Percentiles rank a stretch among this genome's conserved stretches.
These are phyloP conservation scores for Russula sp. DNA, from an alignment of 768 basidiomycete genomes.

Conservation along the genomic window DNA sequence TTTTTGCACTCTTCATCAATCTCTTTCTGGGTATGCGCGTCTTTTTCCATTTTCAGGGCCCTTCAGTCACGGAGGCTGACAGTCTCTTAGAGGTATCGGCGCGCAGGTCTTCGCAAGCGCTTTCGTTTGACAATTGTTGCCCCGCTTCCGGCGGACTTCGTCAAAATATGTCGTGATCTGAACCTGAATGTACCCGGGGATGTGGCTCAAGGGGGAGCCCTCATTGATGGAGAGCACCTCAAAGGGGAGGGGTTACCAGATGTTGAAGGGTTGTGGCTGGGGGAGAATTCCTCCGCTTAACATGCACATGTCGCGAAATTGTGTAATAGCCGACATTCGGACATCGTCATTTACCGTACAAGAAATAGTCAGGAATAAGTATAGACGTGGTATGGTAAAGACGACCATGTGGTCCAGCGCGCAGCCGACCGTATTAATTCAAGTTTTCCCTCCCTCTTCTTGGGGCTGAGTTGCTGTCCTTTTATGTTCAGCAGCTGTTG, in stretches of 20 bases:
- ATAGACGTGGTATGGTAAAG: slow-evolving; percentile 10
- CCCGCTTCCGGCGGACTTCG: slow-evolving; percentile 21
- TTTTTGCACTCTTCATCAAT: slow-evolving; percentile 24
- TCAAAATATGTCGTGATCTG: slow-evolving; percentile 15
- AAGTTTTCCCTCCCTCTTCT: slow-evolving; percentile 4
- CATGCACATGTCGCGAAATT: background rate
- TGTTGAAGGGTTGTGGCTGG: slow-evolving; percentile 18
- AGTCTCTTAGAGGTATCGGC: slow-evolving; percentile 18
- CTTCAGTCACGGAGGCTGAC: background rate
- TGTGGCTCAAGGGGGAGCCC: slow-evolving; percentile 11
- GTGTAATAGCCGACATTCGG: background rate
- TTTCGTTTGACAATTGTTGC: slow-evolving; percentile 20
- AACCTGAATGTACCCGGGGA: slow-evolving; percentile 3
- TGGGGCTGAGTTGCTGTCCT: slow-evolving; percentile 1
- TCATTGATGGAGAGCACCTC: slow-evolving; percentile 13
- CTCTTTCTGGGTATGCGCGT: slow-evolving; percentile 16
- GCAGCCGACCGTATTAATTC: background rate
- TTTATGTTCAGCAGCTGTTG: slow-evolving; percentile 3
- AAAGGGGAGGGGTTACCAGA: background rate
- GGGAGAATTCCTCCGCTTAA: background rate
- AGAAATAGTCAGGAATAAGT: slow-evolving; percentile 18
- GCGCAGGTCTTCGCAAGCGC: slow-evolving; percentile 15
- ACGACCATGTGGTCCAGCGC: background rate
- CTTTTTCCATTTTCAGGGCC: background rate
- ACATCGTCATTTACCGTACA: slow-evolving; percentile 12